These are phyloP conservation scores for Russula olivacea DNA, from an alignment of 768 basidiomycete genomes.

Conservation along the genomic window DNA sequence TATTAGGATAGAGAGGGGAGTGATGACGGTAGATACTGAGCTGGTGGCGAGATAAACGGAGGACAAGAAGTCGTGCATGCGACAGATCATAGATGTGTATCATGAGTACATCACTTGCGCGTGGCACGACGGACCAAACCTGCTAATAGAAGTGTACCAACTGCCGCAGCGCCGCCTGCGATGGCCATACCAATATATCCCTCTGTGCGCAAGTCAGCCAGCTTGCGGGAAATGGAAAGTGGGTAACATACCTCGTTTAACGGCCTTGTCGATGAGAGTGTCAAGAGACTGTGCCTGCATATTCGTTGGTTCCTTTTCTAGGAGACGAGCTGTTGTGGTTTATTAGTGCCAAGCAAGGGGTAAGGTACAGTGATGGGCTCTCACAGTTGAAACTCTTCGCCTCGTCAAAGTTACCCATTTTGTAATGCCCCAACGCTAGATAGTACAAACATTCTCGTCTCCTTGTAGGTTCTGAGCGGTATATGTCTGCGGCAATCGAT, in stretches of 20 bases:
- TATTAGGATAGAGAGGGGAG: slow-evolving; percentile 7
- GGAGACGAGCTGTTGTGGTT: slow-evolving; percentile 55
- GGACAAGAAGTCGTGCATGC: neutral
- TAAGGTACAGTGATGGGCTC: slow-evolving; percentile 29
- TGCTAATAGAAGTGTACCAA: slow-evolving; percentile 71
- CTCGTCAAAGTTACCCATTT: slow-evolving; percentile 92
- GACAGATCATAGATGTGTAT: neutral
- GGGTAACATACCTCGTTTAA: slow-evolving; percentile 62
- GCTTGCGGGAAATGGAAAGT: neutral
- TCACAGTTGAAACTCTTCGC: slow-evolving; percentile 89
- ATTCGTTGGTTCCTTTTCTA: slow-evolving; percentile 91
- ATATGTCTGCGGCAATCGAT: slow-evolving; percentile 59
- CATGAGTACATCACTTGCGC: slow-evolving; percentile 35
- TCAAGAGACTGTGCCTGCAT: slow-evolving; percentile 85
- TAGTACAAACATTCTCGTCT: slow-evolving; percentile 96
- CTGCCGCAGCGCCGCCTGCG: slow-evolving; percentile 81
- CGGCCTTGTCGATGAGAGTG: slow-evolving; percentile 79
- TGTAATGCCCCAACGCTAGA: slow-evolving; percentile 92
- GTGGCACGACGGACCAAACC: slow-evolving; percentile 78
- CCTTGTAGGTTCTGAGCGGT: slow-evolving; percentile 77
- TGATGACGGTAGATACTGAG: slow-evolving; percentile 14
- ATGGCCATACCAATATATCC: slow-evolving; percentile 99
- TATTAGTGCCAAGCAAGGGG: neutral
- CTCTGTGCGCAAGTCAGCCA: slow-evolving; percentile 45
- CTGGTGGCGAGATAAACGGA: neutral